Evolutionary conservation across 306 rosid genomes (phyloP).

Genomic region (Cyclanthera cordifolia): DNA sequence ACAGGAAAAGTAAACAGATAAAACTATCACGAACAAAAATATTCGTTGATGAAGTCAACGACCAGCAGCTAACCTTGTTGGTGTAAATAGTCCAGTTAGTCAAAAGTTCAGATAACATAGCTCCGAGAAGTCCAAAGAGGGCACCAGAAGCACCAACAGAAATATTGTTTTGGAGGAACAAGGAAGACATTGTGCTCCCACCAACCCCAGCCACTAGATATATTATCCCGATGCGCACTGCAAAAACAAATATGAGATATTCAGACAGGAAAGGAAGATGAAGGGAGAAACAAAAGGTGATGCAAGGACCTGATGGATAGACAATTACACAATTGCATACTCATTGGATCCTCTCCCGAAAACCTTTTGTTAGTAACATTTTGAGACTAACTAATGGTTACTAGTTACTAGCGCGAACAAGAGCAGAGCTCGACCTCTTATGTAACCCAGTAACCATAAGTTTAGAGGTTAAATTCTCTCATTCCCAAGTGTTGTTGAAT

Average conservation of each 20-base stretch:
- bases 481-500: too few species aligned
- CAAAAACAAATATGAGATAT: background rate
- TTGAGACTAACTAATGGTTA: background rate
- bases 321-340: background rate
- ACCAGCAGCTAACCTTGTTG: conserved; percentile 22
- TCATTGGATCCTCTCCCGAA: background rate
- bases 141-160: conserved; percentile 48
- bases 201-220: conserved; percentile 37
- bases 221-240: conserved; percentile 32
- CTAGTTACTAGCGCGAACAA: too few species aligned
- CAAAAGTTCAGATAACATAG: conserved; percentile 40
- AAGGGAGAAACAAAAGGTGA: background rate
- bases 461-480: too few species aligned
- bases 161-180: conserved; percentile 23
- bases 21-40: background rate
- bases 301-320: background rate
- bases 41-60: background rate
- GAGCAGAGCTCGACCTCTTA: too few species aligned
- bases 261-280: background rate
- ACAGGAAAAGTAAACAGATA: background rate
- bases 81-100: conserved; percentile 36
- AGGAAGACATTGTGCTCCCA: conserved; percentile 33
- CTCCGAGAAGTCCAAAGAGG: conserved; percentile 41
- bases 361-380: background rate
- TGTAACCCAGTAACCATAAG: too few species aligned